A percentile compares a stretch with the other conserved stretches of the same genome.
Evolutionary conservation across 2,329 filamentous ascomycete species (phyloP).

Genomic region (Exophiala xenobiotica): DNA sequence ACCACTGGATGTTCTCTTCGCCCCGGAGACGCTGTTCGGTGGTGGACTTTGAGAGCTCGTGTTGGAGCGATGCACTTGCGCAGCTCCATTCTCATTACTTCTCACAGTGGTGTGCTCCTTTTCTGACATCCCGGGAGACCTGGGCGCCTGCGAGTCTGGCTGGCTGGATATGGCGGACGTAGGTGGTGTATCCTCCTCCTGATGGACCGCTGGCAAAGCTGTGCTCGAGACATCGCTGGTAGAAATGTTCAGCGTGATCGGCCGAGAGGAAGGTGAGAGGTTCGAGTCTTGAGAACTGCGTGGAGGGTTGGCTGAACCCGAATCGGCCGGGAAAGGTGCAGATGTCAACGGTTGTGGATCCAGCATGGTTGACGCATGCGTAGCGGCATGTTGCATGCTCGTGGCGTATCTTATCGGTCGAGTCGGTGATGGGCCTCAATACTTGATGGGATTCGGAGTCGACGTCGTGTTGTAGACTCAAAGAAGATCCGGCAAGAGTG

Average conservation of each 20-base stretch:
- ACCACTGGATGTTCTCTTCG: slow-evolving; percentile 27
- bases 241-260: slow-evolving; percentile 15
- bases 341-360: slow-evolving; percentile 19
- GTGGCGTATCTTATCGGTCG: slow-evolving; percentile 7
- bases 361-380: slow-evolving; percentile 20
- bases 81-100: not conserved
- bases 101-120: slow-evolving; percentile 5
- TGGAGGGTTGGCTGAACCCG: not conserved
- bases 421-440: slow-evolving; percentile 15
- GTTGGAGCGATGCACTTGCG: slow-evolving; percentile 1
- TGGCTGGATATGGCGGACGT: slow-evolving; percentile 24
- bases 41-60: slow-evolving; percentile 22
- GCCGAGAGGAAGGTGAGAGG: slow-evolving; percentile 5
- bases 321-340: slow-evolving; percentile 4
- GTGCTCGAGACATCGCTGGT: slow-evolving; percentile 16
- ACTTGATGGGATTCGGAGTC: too few species aligned
- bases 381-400: slow-evolving; percentile 20
- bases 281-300: slow-evolving; percentile 7
- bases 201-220: slow-evolving; percentile 2
- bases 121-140: slow-evolving; percentile 8
- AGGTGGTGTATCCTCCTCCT: slow-evolving; percentile 20
- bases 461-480: not conserved
- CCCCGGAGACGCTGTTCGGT: slow-evolving; percentile 13
- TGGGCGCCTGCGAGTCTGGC: slow-evolving; percentile 6
- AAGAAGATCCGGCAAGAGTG: not conserved